Base-by-base conservation (phyloP, 495 filamentous ascomycete genomes). In the Aspergillus olivimuriae region DNA sequence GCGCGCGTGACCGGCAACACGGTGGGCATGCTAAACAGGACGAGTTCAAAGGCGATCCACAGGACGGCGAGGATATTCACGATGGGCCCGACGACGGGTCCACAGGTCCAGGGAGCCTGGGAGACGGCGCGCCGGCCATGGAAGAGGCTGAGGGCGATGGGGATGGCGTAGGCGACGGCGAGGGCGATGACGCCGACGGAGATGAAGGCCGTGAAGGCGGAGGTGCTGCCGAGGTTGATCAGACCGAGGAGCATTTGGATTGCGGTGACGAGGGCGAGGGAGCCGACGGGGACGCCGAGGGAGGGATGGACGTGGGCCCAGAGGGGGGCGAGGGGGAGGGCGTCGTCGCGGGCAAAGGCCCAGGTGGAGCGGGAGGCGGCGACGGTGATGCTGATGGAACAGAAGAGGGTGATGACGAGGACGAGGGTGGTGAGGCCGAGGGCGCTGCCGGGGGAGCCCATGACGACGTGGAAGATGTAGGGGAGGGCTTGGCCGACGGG, bases 191-290 rank as follows among this genome's bases (percentile, higher is more conserved):
- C 77, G 10, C 77, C 80, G 2, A 82, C 76, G 7, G 77, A 79
- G 14, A 75, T 77, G 50, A 84, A 83, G 9, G 77, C 78, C 36
- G 76, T 81, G 60, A 83, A 80, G 5, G 79, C 80, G 7, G 69
- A 70, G 5, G 62, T 53, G 14, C 70, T 76, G 15, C 78, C 78
- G n/a, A 85, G 70, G 46, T 80, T 81, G 55, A 84, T 83, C n/a
- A 83, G 57, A 0, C 76, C 77, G 1, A 84, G 60, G 3, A 71
- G 47, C 42, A 73, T 66, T 12, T 78, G 72, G 33, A 70, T 54
- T 0, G 57, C 19, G 0, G 66, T 72, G 0, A 65, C 22, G 6
- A 70, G 53, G 12, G 55, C 43, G 6, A 72, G 53, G 11, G 65
- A 58, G 50, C 57, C 61, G 34, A 72, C 56, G 1, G 68, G 66